phyloP scores from a whole-genome alignment of 768 basidiomycete species.

The Suillus subaureus region DNA sequence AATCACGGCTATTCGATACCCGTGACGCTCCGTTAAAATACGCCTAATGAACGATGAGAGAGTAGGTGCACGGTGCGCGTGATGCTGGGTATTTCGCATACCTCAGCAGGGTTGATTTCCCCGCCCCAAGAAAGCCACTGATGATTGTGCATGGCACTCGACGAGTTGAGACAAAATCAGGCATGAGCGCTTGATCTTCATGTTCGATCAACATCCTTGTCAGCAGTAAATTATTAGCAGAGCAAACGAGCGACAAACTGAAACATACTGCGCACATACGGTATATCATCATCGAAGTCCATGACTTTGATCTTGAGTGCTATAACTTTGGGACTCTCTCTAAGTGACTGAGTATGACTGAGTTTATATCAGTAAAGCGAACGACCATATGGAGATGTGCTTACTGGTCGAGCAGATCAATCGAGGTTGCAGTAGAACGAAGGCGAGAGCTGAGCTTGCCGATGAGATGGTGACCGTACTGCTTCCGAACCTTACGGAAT shows the following conservation, averaged over 20 bases:
- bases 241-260: slow-evolving; percentile 10
- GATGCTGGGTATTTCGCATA: slow-evolving; percentile 33
- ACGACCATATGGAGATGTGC: background rate
- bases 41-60: slow-evolving; percentile 47
- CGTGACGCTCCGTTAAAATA: slow-evolving; percentile 91
- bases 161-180: slow-evolving; percentile 15
- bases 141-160: slow-evolving; percentile 90
- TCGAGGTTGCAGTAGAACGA: background rate
- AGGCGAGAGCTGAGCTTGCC: background rate
- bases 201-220: slow-evolving; percentile 36
- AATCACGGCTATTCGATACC: slow-evolving; percentile 95
- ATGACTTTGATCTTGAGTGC: slow-evolving; percentile 26
- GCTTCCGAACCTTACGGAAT: slow-evolving; percentile 30
- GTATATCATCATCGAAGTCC: slow-evolving; percentile 62
- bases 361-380: background rate
- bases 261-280: slow-evolving; percentile 40
- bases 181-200: slow-evolving; percentile 1
- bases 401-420: background rate
- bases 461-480: background rate
- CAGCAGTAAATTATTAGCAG: slow-evolving; percentile 4
- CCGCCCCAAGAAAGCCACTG: slow-evolving; percentile 92
- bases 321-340: background rate
- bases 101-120: slow-evolving; percentile 92
- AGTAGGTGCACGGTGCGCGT: background rate
- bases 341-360: background rate